A percentile compares a stretch with the other conserved stretches of the same genome.
Evolutionary conservation across 768 basidiomycete species (phyloP).

Genomic region (Auricularia sp.): DNA sequence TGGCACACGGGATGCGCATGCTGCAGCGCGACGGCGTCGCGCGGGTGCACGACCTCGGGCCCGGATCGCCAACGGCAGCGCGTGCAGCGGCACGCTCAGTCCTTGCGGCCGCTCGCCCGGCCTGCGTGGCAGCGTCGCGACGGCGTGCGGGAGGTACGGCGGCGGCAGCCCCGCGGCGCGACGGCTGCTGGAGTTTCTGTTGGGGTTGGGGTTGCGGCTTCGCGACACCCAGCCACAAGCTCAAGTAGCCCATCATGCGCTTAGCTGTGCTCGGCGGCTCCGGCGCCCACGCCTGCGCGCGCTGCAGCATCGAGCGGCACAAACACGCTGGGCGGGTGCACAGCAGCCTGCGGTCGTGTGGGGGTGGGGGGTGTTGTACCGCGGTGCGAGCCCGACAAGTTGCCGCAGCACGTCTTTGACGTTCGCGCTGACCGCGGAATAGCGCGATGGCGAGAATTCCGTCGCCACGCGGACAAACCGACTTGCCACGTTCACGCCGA

Average conservation of each 20-base stretch:
- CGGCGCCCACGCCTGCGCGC: background rate
- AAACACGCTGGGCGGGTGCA: conserved; percentile 16
- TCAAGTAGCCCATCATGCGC: conserved; percentile 7
- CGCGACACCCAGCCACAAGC: conserved; percentile 7
- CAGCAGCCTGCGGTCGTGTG: conserved; percentile 42
- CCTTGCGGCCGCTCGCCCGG: no score
- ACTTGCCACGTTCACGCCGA: background rate
- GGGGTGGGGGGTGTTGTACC: conserved; percentile 44
- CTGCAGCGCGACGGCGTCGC: no score
- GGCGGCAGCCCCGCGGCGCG: no score
- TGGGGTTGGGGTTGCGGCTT: background rate
- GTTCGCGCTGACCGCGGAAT: background rate
- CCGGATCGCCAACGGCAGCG: no score
- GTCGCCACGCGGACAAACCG: no score
- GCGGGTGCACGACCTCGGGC: no score
- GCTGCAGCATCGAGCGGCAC: background rate
- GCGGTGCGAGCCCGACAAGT: conserved; percentile 24
- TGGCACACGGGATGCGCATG: no score
- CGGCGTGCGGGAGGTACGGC: no score
- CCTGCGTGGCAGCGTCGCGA: no score
- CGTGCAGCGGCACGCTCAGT: no score
- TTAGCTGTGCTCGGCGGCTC: conserved; percentile 7
- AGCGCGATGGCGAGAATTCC: no score
- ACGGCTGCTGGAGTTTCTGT: no score
- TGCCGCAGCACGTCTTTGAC: background rate